Evolutionary conservation across 2,329 filamentous ascomycete genomes (phyloP), one percentile per base, ranked within the genome.

Genomic region (Exophiala phaeomuriformis): DNA sequence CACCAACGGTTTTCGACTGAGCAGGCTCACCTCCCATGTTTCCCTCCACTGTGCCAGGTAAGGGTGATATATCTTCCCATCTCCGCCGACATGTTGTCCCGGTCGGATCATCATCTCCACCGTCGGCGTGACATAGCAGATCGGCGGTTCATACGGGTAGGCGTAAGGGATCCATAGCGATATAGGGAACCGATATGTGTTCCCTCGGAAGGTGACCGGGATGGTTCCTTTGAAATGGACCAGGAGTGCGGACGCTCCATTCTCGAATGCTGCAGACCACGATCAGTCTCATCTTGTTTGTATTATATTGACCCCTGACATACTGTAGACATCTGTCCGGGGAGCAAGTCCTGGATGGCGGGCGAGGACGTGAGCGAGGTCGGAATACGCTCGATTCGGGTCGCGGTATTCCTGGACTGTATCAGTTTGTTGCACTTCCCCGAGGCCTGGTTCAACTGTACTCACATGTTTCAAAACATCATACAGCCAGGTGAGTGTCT

Each of bases 321-420:
- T 79, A 95, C 90, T 97, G 72, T 97, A 94, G 48, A 97, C 90
- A 69, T 97, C 90, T 57, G 93, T 98, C 63, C 88, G 82, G 29
- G 90, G 89, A 5, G 60, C 55, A 27, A 98, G 77, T 1, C 88
- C 86, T 5, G 89, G 82, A 66, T 90, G 89, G 62, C 86, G 81
- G 32, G 86, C 80, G 49, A 98, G 81, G 30, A 84, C 82, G 66
- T 89, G 85, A 59, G 88, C 90, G 63, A 94, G 84, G 71, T 97
- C 90, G 68, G 86, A 86, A 73, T 97, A 97, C 50, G 90, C 89
- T 57, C 90, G 85, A 67, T 91, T 94, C 55, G 94, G 85, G 73
- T 97, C 88, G 69, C 84, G 83, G 68, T 98, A 97, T 79, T 95
- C 89, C 88, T 97, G 19, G 19, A 19, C 19, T 19, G 19, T 19